Base-by-base conservation (phyloP, 495 filamentous ascomycete species). In the Podospora pseudoanserina region DNA sequence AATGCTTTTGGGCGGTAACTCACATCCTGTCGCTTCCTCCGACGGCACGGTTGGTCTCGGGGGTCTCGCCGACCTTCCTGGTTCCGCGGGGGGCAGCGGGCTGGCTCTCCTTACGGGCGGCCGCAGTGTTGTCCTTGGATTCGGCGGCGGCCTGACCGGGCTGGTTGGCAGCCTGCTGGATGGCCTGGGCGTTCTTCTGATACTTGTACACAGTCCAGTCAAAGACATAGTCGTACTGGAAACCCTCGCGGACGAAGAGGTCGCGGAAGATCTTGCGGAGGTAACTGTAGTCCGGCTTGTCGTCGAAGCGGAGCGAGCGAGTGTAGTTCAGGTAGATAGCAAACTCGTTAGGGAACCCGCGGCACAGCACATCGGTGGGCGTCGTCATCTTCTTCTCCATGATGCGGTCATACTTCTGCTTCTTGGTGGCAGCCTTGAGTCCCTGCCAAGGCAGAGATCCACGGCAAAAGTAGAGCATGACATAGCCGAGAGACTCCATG, bases 331-430 rank as follows among this genome's bases (percentile, higher is more conserved):
- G 85, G 80, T 99, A 99, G 80, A 97, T 98, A 82, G 96, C 94
- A 78, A 99, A 99, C 83, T 98, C 96, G 77, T 99, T 98, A 72
- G 96, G 96, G 84, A 99, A 98, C 65, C 94, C 95, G 79, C 95
- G 93, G 89, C 96, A 99, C 30, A 99, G 92, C 55, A 98, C 95
- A 76, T 99, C 96, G 73, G 96, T 99, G 19, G 96, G 95, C 5
- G 96, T 99, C 11, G 95, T 99, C 96, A 99, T 98, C 91, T 99
- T 99, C 89, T 99, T 99, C 86, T 99, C 96, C 96, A 98, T 99
- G 82, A 99, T 99, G 64, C 96, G 90, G 82, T 99, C 96, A 76
- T 99, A 98, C 83, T 98, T 99, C 85, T 99, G 95, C 90, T 99
- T 98, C 88, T 99, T 98, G 65, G 96, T 99, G 72, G 96, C 96